Conservation (phyloP, 768 basidiomycete species). For the Psilocybe sp. region DNA sequence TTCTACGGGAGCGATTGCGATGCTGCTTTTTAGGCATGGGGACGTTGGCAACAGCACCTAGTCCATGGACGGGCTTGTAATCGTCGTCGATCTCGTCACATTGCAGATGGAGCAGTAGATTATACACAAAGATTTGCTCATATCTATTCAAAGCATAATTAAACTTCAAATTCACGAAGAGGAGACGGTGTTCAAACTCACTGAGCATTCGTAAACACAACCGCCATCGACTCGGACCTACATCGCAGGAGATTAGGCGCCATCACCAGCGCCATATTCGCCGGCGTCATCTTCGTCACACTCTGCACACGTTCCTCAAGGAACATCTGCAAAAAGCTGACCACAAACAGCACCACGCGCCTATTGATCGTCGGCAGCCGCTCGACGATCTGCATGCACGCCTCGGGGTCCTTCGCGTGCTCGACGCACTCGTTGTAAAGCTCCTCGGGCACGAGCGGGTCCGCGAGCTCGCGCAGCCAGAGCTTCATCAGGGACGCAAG, state of each 20-base stretch:
- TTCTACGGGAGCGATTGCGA: slow-evolving; percentile 56
- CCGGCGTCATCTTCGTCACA: slow-evolving; percentile 86
- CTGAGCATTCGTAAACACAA: slow-evolving; percentile 92
- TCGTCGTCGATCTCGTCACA: slow-evolving; percentile 73
- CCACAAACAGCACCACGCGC: slow-evolving; percentile 80
- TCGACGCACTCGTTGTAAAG: slow-evolving; percentile 89
- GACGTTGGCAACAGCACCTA: slow-evolving; percentile 58
- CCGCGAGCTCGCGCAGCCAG: slow-evolving; percentile 89
- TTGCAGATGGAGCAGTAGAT: slow-evolving; percentile 76
- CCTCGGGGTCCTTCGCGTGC: slow-evolving; percentile 59
- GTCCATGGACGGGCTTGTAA: slow-evolving; percentile 77
- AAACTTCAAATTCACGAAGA: slow-evolving; percentile 4
- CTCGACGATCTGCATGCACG: slow-evolving; percentile 72
- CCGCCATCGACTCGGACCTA: slow-evolving; percentile 80
- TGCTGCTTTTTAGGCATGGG: slow-evolving; percentile 40
- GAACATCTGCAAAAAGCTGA: slow-evolving; percentile 91
- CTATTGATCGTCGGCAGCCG: slow-evolving; percentile 84
- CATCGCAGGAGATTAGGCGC: slow-evolving; percentile 89
- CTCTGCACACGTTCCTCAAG: slow-evolving; percentile 70
- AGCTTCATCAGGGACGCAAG: slow-evolving; percentile 88
- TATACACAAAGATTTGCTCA: slow-evolving; percentile 86
- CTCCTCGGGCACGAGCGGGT: slow-evolving; percentile 89
- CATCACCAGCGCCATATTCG: slow-evolving; percentile 87
- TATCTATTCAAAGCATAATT: slow-evolving; percentile 46
- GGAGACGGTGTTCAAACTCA: too few relatives aligned